Conservation (phyloP, 768 basidiomycete species). For the Lactifluus piperatus region DNA sequence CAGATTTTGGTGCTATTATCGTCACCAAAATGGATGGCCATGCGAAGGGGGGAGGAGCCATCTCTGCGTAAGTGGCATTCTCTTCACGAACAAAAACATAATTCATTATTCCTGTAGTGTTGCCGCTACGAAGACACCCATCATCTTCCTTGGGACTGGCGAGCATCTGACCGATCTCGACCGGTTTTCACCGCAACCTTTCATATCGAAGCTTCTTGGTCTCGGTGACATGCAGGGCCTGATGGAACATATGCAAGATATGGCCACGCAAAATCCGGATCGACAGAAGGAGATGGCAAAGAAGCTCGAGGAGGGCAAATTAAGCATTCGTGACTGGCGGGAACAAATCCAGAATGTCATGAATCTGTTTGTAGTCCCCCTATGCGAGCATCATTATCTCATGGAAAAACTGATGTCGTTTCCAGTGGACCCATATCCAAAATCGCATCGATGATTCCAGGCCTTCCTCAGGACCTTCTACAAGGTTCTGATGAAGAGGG, state of each 20-base stretch:
- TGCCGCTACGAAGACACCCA: slow-evolving; percentile 96
- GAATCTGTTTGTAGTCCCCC: slow-evolving; percentile 68
- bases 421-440: slow-evolving; percentile 96
- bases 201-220: slow-evolving; percentile 93
- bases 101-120: slow-evolving; percentile 46
- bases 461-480: slow-evolving; percentile 83
- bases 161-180: slow-evolving; percentile 98
- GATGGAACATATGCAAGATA: slow-evolving; percentile 98
- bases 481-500: slow-evolving; percentile 94
- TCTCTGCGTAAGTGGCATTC: slow-evolving; percentile 77
- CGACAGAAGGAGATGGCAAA: slow-evolving; percentile 97
- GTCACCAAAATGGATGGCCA: slow-evolving; percentile 99
- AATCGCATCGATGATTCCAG: slow-evolving; percentile 98
- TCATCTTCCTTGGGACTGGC: slow-evolving; percentile 96
- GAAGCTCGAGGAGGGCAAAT: slow-evolving; percentile 94
- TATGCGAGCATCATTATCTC: slow-evolving; percentile 15
- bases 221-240: slow-evolving; percentile 95
- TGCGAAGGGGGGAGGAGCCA: slow-evolving; percentile 97
- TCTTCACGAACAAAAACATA: background rate
- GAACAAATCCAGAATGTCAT: slow-evolving; percentile 97
- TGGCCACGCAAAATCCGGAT: slow-evolving; percentile 88
- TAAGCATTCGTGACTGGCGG: slow-evolving; percentile 94
- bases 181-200: slow-evolving; percentile 90
- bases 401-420: slow-evolving; percentile 3
- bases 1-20: slow-evolving; percentile 97